phyloP scores from a whole-genome alignment of 306 rosid genomes.

The Cicer pinnatifidum region DNA sequence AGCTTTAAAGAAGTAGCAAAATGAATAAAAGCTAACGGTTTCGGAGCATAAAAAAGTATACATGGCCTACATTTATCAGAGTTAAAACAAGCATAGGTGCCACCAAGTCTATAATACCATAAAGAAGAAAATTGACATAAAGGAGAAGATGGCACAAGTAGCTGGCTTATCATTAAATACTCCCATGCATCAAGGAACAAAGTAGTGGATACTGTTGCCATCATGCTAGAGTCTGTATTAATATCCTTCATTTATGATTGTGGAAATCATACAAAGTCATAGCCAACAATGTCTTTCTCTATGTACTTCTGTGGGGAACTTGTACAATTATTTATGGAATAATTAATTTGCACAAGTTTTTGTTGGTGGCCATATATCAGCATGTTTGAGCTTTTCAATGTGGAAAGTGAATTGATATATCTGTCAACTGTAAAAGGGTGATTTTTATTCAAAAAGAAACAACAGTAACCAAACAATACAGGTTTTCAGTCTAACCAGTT shows the following conservation, averaged over 20 bases:
- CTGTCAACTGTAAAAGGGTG: not conserved
- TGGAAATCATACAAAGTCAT: conserved; percentile 16
- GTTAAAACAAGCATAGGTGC: conserved; percentile 29
- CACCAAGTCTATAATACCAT: conserved; percentile 39
- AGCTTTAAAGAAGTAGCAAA: conserved; percentile 34
- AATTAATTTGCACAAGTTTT: not conserved
- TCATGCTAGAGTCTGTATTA: conserved; percentile 27
- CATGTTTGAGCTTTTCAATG: not conserved
- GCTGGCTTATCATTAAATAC: conserved; percentile 48
- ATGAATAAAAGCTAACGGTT: conserved; percentile 42
- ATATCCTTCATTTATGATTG: conserved; percentile 17
- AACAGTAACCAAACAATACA: not conserved
- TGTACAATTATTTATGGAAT: not conserved
- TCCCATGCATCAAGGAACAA: conserved; percentile 47
- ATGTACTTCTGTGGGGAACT: conserved; percentile 25
- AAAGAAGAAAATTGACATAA: conserved; percentile 55
- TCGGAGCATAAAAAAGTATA: conserved; percentile 7
- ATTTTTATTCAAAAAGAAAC: not conserved
- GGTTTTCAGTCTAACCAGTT: not conserved
- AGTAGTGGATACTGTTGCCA: conserved; percentile 16
- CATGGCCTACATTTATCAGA: conserved; percentile 39
- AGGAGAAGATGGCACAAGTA: conserved; percentile 41
- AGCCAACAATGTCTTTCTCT: not conserved
- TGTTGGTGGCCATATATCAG: not conserved
- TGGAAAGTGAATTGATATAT: not conserved